Percentiles rank a stretch among this genome's conserved stretches.
Conservation (phyloP, 83 land plant species). For the Picea abies region DNA sequence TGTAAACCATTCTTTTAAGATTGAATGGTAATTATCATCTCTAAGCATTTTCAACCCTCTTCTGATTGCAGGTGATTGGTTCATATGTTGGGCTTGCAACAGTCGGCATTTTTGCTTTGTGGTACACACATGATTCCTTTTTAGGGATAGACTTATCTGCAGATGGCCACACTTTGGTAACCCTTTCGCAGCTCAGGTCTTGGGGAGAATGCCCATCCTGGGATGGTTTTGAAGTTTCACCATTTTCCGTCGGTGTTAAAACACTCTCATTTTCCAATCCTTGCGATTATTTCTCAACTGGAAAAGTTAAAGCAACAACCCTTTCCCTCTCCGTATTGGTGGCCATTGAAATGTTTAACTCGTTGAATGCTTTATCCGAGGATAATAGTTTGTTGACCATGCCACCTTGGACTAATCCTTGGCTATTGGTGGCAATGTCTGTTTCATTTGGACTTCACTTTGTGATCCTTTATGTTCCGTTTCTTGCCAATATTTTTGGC, state of each 20-base stretch:
- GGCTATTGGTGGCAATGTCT: conserved; percentile 47
- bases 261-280: conserved; percentile 31
- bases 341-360: conserved; percentile 54
- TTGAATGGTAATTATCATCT: background rate
- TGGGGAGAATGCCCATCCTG: conserved; percentile 49
- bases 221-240: conserved; percentile 35
- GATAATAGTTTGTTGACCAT: conserved; percentile 41
- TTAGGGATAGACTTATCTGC: conserved; percentile 67
- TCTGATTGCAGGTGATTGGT: conserved; percentile 45
- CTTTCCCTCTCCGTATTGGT: conserved; percentile 49
- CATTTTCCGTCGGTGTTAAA: conserved; percentile 38
- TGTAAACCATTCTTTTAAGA: too few relatives aligned
- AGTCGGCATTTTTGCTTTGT: conserved; percentile 72
- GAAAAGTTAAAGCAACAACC: conserved; percentile 50
- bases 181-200: conserved; percentile 59
- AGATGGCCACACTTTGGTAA: conserved; percentile 78
- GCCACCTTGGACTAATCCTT: conserved; percentile 58
- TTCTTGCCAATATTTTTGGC: conserved; percentile 43
- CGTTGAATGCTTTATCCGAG: conserved; percentile 50
- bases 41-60: background rate
- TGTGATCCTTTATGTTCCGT: conserved; percentile 44
- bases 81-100: conserved; percentile 88
- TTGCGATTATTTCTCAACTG: conserved; percentile 46
- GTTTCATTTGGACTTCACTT: conserved; percentile 43
- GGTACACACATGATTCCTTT: conserved; percentile 82